These are phyloP conservation scores for Fusarium sp. DNA, from an alignment of 2,329 filamentous ascomycete species.

Conservation along the genomic window DNA sequence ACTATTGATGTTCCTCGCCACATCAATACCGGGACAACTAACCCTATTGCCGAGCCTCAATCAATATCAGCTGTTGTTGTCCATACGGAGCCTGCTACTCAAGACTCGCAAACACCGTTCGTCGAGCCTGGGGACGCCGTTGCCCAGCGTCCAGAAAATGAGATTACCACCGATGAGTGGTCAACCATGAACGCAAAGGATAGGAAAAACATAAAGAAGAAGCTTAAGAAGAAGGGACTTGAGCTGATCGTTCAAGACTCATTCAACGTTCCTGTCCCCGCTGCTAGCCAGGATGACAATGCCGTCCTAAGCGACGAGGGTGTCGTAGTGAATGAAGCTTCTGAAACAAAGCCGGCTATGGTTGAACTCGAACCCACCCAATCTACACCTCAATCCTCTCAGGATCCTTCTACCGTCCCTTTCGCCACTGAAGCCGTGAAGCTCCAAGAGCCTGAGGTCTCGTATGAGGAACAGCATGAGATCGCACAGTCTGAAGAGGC, in stretches of 20 bases:
- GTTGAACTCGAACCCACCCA: background rate
- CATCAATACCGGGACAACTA: background rate
- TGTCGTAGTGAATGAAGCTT: background rate
- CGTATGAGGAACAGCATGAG: background rate
- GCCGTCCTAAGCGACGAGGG: background rate
- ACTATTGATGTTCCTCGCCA: background rate
- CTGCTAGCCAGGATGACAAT: background rate
- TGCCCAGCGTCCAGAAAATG: slow-evolving; percentile 31
- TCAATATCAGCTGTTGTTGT: background rate
- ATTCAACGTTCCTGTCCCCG: background rate
- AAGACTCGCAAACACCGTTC: background rate
- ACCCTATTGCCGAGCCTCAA: slow-evolving; percentile 6
- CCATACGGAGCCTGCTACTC: background rate
- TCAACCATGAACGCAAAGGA: slow-evolving; percentile 30
- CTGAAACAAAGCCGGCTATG: background rate
- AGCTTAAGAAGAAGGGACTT: slow-evolving; percentile 36
- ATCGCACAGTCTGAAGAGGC: background rate
- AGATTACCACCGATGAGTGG: slow-evolving; percentile 38
- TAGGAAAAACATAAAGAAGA: slow-evolving; percentile 39
- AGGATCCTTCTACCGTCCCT: background rate
- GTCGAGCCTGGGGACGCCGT: background rate
- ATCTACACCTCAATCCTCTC: background rate
- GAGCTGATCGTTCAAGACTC: slow-evolving; percentile 31
- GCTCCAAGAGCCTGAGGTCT: background rate
- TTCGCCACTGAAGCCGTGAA: background rate